Percentiles rank a stretch among this genome's conserved stretches.
Conservation (phyloP, 495 filamentous ascomycete species). For the Neurospora hispaniola region DNA sequence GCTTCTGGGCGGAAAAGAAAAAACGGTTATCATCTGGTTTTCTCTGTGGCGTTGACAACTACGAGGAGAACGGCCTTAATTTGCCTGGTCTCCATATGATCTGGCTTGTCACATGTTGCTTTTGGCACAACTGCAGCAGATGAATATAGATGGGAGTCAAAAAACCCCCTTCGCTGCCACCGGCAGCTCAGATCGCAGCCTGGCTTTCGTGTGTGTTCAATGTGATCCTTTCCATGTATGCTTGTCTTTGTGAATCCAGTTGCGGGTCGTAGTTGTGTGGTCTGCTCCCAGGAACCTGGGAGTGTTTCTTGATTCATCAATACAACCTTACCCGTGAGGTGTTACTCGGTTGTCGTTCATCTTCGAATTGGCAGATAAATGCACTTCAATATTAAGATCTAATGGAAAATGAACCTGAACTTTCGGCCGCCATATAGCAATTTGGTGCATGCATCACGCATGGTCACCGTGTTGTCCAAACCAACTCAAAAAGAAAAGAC, state of each 20-base stretch:
- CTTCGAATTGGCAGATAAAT: neutral
- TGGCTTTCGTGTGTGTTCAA: neutral
- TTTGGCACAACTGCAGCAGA: constrained; percentile 39
- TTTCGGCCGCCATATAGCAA: neutral
- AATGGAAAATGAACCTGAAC: neutral
- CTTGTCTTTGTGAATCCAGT: neutral
- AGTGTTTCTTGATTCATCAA: neutral
- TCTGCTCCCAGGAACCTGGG: neutral
- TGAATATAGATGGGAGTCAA: constrained; percentile 26
- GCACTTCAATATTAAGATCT: neutral
- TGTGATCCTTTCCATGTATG: neutral
- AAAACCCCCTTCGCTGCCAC: constrained; percentile 1
- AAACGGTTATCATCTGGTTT: constrained; percentile 34
- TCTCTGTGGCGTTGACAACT: constrained; percentile 49
- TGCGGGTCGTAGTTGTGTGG: neutral
- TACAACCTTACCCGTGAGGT: neutral
- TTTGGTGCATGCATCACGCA: neutral
- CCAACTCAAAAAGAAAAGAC: neutral
- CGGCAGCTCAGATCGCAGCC: neutral
- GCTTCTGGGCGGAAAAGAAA: constrained; percentile 20
- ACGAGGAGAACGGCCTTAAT: constrained; percentile 56
- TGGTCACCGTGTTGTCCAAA: neutral
- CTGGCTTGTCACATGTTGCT: constrained; percentile 43
- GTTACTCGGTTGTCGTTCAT: neutral
- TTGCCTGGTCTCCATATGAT: constrained; percentile 55